Evolutionary conservation across 805 yeast genomes (phyloP), one percentile per base, ranked within the genome.

Genomic region (Lipomyces spencermartinsiae): DNA sequence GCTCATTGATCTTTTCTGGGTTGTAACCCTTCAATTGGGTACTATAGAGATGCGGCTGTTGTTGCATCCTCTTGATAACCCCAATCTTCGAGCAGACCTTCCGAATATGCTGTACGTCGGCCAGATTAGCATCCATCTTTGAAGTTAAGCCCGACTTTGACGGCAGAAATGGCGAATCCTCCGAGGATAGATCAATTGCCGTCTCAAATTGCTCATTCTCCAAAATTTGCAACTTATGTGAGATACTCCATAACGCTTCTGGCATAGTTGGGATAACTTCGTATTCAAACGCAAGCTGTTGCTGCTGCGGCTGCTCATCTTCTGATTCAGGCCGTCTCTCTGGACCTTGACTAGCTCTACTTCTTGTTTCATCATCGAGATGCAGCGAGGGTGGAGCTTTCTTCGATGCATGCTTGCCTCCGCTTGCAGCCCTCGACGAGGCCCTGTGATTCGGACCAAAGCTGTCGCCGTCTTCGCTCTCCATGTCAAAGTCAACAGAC

Each of bases 21-120:
- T 85, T 89, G 4, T 94, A 94, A 14, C 89, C 86, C 70, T 85
- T 85, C 83, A 88, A 81, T 74, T 89, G 94, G 0, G 92, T 84
- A 62, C 89, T 89, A 46, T 69, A 69, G 9, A 69, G 57, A 60
- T 69, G 71, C 1, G 71, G 89, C 61, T 89, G 91, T 22, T 90
- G 90, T 78, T 95, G 98, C 89, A 95, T 89, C 75, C 93, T 93
- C 72, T 97, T 83, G 67, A 95, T 91, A 60, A 93, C 80, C 4
- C 94, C 88, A 25, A 95, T 91, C 77, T 93, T 93, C 80, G 92
- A 91, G 76, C 98, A 93, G 3, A 92, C 83, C 71, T 89, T 90
- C 66, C 99, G 82, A 46, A 95, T 90, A 73, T 92, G 92, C 79
- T 94, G 98, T 83, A 95, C 91, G 71, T 89, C 85, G 1, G 83